phyloP scores from a whole-genome alignment of 1,139 yeast species.

The Yamadazyma sp. region DNA sequence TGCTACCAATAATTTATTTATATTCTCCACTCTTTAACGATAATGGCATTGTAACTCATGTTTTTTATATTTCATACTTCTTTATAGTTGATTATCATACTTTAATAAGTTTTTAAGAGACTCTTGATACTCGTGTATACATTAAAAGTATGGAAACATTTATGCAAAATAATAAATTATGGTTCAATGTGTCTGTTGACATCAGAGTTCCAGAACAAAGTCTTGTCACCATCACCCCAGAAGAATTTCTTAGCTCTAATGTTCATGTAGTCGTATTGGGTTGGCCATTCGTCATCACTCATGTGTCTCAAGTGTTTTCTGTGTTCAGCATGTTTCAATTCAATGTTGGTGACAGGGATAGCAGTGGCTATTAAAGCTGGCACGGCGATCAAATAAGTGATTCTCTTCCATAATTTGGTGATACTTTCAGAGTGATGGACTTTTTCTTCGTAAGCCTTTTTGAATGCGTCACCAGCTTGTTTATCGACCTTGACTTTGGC shows the following conservation, averaged over 20 bases:
- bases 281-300: slow-evolving; percentile 89
- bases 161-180: slow-evolving; percentile 12
- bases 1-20: slow-evolving; percentile 91
- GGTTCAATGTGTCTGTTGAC: slow-evolving; percentile 78
- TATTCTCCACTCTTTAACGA: slow-evolving; percentile 61
- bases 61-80: not conserved
- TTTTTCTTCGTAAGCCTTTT: slow-evolving; percentile 52
- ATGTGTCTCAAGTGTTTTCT: slow-evolving; percentile 77
- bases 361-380: slow-evolving; percentile 81
- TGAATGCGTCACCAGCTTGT: slow-evolving; percentile 45
- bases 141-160: slow-evolving; percentile 3
- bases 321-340: slow-evolving; percentile 86
- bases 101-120: not conserved
- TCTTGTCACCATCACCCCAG: slow-evolving; percentile 99
- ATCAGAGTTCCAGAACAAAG: slow-evolving; percentile 92
- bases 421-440: slow-evolving; percentile 77
- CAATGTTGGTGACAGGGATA: slow-evolving; percentile 76
- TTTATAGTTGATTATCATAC: not conserved
- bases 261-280: slow-evolving; percentile 87
- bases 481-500: slow-evolving; percentile 29
- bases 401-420: slow-evolving; percentile 79
- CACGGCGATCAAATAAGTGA: slow-evolving; percentile 74
- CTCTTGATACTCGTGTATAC: slow-evolving; percentile 6
- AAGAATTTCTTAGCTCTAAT: slow-evolving; percentile 81
- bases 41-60: slow-evolving; percentile 9